A percentile compares a stretch with the other conserved stretches of the same genome.
Evolutionary conservation across 768 basidiomycete genomes (phyloP).

Genomic region (Pleurotus tuoliensis): DNA sequence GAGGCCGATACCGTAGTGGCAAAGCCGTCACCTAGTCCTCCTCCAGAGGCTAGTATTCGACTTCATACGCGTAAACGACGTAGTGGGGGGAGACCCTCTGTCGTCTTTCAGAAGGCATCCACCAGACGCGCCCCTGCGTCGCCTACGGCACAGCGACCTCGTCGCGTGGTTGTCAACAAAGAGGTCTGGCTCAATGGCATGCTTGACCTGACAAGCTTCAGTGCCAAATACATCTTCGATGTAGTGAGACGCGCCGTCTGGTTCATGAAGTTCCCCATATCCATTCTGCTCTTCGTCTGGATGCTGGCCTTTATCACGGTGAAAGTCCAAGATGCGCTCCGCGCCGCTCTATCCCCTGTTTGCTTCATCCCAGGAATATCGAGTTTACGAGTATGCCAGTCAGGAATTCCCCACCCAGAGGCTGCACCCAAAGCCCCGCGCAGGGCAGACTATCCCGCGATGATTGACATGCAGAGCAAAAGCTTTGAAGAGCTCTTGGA

Average conservation of each 20-base stretch:
- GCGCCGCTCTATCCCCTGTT: conserved; percentile 48
- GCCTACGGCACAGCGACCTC: conserved; percentile 6
- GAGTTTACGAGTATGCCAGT: conserved; percentile 38
- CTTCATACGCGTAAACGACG: not conserved
- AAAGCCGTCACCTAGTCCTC: not conserved
- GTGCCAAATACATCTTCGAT: conserved; percentile 41
- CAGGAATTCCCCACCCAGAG: conserved; percentile 1
- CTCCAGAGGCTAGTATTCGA: not conserved
- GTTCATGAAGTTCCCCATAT: conserved; percentile 54
- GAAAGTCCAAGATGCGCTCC: conserved; percentile 38
- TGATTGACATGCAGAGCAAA: conserved; percentile 56
- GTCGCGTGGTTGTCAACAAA: conserved; percentile 14
- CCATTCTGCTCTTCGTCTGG: conserved; percentile 47
- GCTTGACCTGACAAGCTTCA: conserved; percentile 24
- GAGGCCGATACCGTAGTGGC: not conserved
- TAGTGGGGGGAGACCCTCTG: not conserved
- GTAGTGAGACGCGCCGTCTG: conserved; percentile 43
- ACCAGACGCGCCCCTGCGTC: not conserved
- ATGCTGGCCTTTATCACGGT: conserved; percentile 42
- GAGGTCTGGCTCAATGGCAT: conserved; percentile 27
- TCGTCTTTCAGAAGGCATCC: not conserved
- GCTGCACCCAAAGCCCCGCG: conserved; percentile 19
- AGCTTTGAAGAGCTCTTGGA: conserved; percentile 62
- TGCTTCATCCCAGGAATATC: conserved; percentile 63
- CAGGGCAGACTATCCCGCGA: conserved; percentile 59